phyloP scores from a whole-genome alignment of 2,329 filamentous ascomycete genomes.

The Trichophaea hybrida region DNA sequence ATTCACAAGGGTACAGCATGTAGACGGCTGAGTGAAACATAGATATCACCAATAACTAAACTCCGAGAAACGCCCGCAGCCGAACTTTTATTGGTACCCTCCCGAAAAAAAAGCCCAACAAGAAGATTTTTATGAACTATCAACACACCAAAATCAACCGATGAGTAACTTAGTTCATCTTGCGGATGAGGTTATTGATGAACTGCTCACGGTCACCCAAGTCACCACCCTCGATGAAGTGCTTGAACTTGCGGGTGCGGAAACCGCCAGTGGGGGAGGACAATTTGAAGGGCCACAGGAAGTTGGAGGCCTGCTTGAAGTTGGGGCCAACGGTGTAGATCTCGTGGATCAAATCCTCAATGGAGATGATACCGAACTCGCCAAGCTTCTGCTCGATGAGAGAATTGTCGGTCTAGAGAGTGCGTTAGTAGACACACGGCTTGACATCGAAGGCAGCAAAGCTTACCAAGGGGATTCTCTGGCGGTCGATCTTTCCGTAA shows the following conservation, averaged over 20 bases:
- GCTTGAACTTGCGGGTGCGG: conserved; percentile 93
- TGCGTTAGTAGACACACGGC: neutral
- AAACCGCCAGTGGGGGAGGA: conserved; percentile 96
- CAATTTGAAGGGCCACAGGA: conserved; percentile 99
- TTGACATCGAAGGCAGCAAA: neutral
- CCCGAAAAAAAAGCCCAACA: neutral
- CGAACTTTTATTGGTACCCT: conserved; percentile 1
- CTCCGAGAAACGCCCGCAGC: neutral
- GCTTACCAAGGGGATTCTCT: conserved; percentile 62
- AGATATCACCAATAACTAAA: neutral
- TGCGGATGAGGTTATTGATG: conserved; percentile 90
- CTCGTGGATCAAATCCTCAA: conserved; percentile 99
- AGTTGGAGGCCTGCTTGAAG: conserved; percentile 99
- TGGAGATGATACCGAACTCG: conserved; percentile 97
- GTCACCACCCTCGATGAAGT: conserved; percentile 98
- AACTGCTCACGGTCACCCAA: conserved; percentile 96
- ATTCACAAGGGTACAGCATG: no score
- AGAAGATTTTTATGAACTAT: neutral
- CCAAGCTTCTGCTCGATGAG: conserved; percentile 93
- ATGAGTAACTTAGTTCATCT: conserved; percentile 70
- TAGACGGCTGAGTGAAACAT: neutral
- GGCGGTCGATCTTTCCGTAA: conserved; percentile 98
- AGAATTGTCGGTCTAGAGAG: conserved; percentile 74
- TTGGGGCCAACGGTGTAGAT: conserved; percentile 97
- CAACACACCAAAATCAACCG: neutral